A percentile compares a stretch with the other conserved stretches of the same genome.
Conservation (phyloP, 306 rosid genomes). For the Trifolium pratense region DNA sequence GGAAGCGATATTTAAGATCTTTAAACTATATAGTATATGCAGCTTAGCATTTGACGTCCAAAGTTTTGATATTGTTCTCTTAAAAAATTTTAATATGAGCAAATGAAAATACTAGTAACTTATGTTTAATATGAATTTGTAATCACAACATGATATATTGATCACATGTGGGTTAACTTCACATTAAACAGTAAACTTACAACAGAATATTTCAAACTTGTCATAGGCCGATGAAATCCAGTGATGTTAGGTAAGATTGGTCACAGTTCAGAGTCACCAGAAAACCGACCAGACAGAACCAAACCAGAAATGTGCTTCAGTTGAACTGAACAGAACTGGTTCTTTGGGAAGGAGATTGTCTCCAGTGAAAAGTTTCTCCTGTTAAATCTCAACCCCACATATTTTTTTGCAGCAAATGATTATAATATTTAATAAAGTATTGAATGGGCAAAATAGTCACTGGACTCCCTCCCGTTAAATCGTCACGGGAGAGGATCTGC, state of each 20-base stretch:
- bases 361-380: too few relatives aligned
- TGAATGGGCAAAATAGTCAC: too few relatives aligned
- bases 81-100: background rate
- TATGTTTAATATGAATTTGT: background rate
- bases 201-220: constrained; percentile 1
- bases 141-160: background rate
- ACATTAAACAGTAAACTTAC: constrained; percentile 9
- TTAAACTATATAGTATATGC: constrained; percentile 14
- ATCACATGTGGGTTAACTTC: background rate
- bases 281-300: background rate
- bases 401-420: too few relatives aligned
- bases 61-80: background rate
- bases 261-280: background rate
- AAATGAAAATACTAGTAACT: background rate
- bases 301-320: constrained; percentile 4
- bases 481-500: too few relatives aligned
- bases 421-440: too few relatives aligned
- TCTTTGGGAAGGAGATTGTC: too few relatives aligned
- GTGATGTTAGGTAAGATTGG: constrained; percentile 1
- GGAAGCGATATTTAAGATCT: background rate
- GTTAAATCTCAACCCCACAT: too few relatives aligned
- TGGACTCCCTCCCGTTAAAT: too few relatives aligned
- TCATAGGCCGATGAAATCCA: constrained; percentile 5
- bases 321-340: background rate
- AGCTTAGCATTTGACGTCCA: background rate